Evolutionary conservation across 2,329 filamentous ascomycete species (phyloP), one percentile per base, ranked within the genome.

Genomic region (Emmonsiellopsis sp.): DNA sequence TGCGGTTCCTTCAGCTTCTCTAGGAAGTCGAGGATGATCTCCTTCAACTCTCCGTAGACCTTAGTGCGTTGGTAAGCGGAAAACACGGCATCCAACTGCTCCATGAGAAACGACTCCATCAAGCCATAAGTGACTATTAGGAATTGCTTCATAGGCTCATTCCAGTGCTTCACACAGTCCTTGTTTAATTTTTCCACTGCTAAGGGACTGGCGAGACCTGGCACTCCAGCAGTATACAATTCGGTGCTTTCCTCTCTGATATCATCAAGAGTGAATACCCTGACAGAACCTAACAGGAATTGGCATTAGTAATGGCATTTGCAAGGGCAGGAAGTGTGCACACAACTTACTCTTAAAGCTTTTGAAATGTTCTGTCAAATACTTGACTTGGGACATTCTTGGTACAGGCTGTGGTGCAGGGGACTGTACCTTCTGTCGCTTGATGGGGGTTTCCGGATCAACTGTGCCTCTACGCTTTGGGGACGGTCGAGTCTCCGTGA

Each of bases 151-250:
- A 84, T 72, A 0, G 82, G 82, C 0, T 62, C 61, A 1, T 74
- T 62, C 85, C 85, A 88, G 1, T 80, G 77, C 7, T 66, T 63
- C 1, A 87, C 77, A 0, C 79, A 78, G n/a, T 79, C 69, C 13
- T 75, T 70, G 45, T 79, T 82, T 13, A 87, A 71, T 0, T 73
- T 73, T 31, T 83, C 77, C 20, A 84, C 81, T 0, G 85, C 82
- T 38, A 80, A 78, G 0, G 79, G 76, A 0, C 83, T 78, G 0
- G 82, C 78, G 0, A 82, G 73, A 6, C 79, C 77, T 0, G 81
- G 82, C 59, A 83, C 74, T 0, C 83, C 82, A 0, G 80, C 77
- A 15, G 73, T 74, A 30, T 77, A 79, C 10, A 80, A 79, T 3
- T 73, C 68, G 15, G 72, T 67, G 11, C 86, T 83, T 9, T 82